phyloP scores from a whole-genome alignment of 2,329 filamentous ascomycete species.

The Colletotrichum abscissum region DNA sequence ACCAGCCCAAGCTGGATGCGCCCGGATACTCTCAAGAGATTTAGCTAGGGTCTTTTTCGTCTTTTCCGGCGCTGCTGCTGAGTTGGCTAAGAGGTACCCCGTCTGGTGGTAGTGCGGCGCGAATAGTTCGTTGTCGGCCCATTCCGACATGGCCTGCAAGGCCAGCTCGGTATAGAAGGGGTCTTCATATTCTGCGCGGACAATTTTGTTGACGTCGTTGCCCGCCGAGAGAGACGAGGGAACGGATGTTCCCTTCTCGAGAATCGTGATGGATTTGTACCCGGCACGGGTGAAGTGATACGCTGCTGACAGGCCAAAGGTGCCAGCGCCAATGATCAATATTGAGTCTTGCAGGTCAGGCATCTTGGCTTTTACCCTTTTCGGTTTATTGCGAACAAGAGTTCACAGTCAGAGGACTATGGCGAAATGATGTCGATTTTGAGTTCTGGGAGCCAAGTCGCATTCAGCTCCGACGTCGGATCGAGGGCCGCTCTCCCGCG shows the following conservation, averaged over 20 bases:
- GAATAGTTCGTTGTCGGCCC: slow-evolving; percentile 51
- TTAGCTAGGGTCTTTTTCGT: slow-evolving; percentile 54
- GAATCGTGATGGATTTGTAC: slow-evolving; percentile 53
- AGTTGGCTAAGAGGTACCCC: slow-evolving; percentile 57
- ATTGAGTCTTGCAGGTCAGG: slow-evolving; percentile 16
- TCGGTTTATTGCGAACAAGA: too few species aligned
- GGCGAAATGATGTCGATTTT: neutral
- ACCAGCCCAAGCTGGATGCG: slow-evolving; percentile 51
- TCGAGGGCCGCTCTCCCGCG: neutral
- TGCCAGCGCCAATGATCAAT: slow-evolving; percentile 51
- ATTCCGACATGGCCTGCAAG: slow-evolving; percentile 42
- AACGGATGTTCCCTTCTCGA: slow-evolving; percentile 45
- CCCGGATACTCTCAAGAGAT: slow-evolving; percentile 50
- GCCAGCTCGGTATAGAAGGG: slow-evolving; percentile 43
- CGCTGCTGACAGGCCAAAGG: slow-evolving; percentile 57
- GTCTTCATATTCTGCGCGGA: slow-evolving; percentile 48
- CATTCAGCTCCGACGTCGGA: slow-evolving; percentile 19
- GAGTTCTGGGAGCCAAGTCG: neutral
- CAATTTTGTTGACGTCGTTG: slow-evolving; percentile 49
- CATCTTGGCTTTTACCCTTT: neutral
- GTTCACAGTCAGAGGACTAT: neutral
- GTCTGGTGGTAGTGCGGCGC: slow-evolving; percentile 44
- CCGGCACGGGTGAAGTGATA: slow-evolving; percentile 51
- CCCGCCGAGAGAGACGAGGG: slow-evolving; percentile 53
- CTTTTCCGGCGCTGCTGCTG: slow-evolving; percentile 56